Evolutionary conservation across 352 stramenopile genomes (phyloP).

Genomic region (Pilasporangium apinafurcum): DNA sequence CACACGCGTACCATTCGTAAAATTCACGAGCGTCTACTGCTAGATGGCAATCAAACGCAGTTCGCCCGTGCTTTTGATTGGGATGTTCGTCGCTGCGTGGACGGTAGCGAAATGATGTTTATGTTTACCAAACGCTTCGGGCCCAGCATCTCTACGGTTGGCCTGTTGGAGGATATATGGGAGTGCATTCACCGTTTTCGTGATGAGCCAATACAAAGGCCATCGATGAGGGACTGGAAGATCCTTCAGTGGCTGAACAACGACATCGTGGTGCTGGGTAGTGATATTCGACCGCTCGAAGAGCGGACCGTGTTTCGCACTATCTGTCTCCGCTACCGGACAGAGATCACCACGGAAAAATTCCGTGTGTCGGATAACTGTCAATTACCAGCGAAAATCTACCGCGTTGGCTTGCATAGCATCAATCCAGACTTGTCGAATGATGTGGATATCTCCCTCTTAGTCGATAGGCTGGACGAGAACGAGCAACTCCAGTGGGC

Average conservation of each 20-base stretch:
- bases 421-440: constrained; percentile 10
- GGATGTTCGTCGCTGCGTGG: constrained; percentile 24
- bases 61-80: constrained; percentile 43
- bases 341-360: constrained; percentile 17
- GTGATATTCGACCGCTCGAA: constrained; percentile 33
- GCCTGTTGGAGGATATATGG: constrained; percentile 35
- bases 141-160: constrained; percentile 19
- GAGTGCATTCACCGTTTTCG: constrained; percentile 26
- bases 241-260: constrained; percentile 32
- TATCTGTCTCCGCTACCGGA: constrained; percentile 35
- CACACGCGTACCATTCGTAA: constrained; percentile 19
- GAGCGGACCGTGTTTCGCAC: constrained; percentile 35
- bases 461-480: constrained; percentile 2
- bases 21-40: constrained; percentile 25
- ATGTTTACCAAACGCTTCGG: constrained; percentile 35
- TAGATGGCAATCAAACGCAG: constrained; percentile 17
- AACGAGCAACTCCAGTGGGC: constrained; percentile 27
- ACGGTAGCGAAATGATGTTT: constrained; percentile 26
- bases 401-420: constrained; percentile 37
- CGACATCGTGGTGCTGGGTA: constrained; percentile 32
- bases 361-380: too few species aligned
- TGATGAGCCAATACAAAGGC: too few species aligned
- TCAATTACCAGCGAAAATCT: too few species aligned
- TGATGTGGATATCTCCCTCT: not conserved
- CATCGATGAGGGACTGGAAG: too few species aligned